phyloP scores from a whole-genome alignment of 73 alveolate species.

The Effrenium voratum region DNA sequence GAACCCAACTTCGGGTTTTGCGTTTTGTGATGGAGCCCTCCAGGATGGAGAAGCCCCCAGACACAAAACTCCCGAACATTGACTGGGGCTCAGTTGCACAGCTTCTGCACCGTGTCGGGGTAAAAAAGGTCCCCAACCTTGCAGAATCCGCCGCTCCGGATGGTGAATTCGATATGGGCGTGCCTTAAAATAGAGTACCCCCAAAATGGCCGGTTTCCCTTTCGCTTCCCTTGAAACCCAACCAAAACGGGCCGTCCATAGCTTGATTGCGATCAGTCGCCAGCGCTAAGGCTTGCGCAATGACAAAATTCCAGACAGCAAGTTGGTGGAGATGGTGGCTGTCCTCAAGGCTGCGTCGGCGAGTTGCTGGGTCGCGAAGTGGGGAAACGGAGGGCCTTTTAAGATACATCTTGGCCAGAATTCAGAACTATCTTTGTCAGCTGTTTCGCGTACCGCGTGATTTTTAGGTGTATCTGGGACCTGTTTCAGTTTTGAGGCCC shows the following conservation, averaged over 20 bases:
- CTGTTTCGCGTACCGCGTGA: too few relatives aligned
- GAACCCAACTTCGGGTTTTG: too few relatives aligned
- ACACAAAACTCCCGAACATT: too few relatives aligned
- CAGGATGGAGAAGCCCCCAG: too few relatives aligned
- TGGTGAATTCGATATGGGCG: not conserved
- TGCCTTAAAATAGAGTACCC: not conserved
- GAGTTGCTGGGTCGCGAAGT: not conserved
- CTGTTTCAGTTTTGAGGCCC: too few relatives aligned
- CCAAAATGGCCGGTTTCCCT: not conserved
- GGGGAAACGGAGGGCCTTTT: not conserved
- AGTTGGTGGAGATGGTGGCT: conserved; percentile 82
- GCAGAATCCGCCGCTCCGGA: not conserved
- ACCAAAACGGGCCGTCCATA: not conserved
- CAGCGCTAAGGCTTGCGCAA: not conserved
- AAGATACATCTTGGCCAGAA: not conserved
- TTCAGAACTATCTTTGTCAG: not conserved
- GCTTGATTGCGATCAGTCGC: not conserved
- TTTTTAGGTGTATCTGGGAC: too few relatives aligned
- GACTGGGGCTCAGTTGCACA: too few relatives aligned
- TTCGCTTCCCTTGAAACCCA: too few relatives aligned
- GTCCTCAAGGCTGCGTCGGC: conserved; percentile 32
- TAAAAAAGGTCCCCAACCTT: not conserved
- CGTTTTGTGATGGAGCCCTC: too few relatives aligned
- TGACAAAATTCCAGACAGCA: conserved; percentile 67
- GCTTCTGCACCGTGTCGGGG: too few relatives aligned